Base-by-base conservation (phyloP, 2,329 filamentous ascomycete species). In the Verticillium klebahnii region DNA sequence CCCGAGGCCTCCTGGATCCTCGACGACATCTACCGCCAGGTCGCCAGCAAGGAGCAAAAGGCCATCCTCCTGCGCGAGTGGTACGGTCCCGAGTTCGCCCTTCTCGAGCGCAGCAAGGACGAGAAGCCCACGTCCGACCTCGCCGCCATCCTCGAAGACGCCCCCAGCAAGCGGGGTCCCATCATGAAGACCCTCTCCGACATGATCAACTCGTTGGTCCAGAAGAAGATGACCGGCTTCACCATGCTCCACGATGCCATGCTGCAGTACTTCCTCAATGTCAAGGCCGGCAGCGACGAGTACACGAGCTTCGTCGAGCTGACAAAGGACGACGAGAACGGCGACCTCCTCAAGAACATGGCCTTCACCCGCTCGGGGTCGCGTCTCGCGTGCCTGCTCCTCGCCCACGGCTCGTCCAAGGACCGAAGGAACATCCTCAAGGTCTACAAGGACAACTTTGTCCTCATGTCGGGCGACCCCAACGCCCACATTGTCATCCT, bases 191-290 rank as follows among this genome's bases (percentile, higher is more conserved):
- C 91, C 71, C 81, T 98, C 60, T 84, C 89, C 66, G 90, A 92
- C 67, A 85, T 97, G 78, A 95, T 96, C 80, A 97, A 97, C 76
- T 87, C 90, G 65, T 85, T 99, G 52, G 85, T 98, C 57, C 93
- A 99, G 77, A 99, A 99, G 85, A 95, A 95, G 78, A 89, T 95
- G 78, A 96, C 92, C 1, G 94, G 92, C 11, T 98, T 99, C 77
- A 98, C 94, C 2, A 96, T 99, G 85, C 85, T 99, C 23, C 96
- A 99, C 75, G 95, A 98, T 71, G 95, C 95, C 58, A 97, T 99
- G 93, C 82, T 97, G 63, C 94, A 99, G 74, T 99, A 97, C 77
- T 97, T 94, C 77, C 79, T 92, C 60, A 94, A 90, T 69, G 87
- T 89, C 56, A 89, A 90, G 66, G 80, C 85, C 5, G 93, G 90